Conservation (phyloP, 805 yeast species). For the Pichia deserticola region DNA sequence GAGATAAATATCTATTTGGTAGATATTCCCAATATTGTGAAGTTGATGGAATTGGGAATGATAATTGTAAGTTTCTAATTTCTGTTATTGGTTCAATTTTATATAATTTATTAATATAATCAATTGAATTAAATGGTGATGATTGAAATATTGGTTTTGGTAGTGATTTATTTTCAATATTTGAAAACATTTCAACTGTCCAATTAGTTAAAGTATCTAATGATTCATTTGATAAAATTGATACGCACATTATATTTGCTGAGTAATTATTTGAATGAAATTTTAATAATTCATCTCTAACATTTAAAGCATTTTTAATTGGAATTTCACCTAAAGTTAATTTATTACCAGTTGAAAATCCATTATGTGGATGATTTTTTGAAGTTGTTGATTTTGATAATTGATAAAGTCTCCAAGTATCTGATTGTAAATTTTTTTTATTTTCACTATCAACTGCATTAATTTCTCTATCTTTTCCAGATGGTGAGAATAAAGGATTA, state of each 20-base stretch:
- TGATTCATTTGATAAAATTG: slow-evolving; percentile 74
- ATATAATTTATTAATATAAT: slow-evolving; percentile 47
- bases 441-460: slow-evolving; percentile 94
- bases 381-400: slow-evolving; percentile 70
- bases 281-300: slow-evolving; percentile 71
- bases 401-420: slow-evolving; percentile 82
- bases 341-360: slow-evolving; percentile 86
- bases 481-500: slow-evolving; percentile 61
- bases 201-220: slow-evolving; percentile 64
- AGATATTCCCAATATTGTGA: slow-evolving; percentile 56
- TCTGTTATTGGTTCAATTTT: slow-evolving; percentile 81
- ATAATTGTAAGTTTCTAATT: slow-evolving; percentile 53
- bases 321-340: slow-evolving; percentile 70
- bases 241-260: slow-evolving; percentile 82
- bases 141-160: slow-evolving; percentile 37
- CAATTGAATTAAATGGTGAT: slow-evolving; percentile 38
- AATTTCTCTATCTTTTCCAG: slow-evolving; percentile 86
- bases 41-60: slow-evolving; percentile 73
- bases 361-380: slow-evolving; percentile 72
- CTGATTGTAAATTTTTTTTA: slow-evolving; percentile 87
- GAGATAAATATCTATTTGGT: slow-evolving; percentile 68
- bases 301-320: slow-evolving; percentile 50
- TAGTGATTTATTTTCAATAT: slow-evolving; percentile 46
- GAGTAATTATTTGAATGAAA: slow-evolving; percentile 71
- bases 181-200: slow-evolving; percentile 60